Conservation (phyloP, 352 stramenopile genomes). For the Phytophthora nicotianae region DNA sequence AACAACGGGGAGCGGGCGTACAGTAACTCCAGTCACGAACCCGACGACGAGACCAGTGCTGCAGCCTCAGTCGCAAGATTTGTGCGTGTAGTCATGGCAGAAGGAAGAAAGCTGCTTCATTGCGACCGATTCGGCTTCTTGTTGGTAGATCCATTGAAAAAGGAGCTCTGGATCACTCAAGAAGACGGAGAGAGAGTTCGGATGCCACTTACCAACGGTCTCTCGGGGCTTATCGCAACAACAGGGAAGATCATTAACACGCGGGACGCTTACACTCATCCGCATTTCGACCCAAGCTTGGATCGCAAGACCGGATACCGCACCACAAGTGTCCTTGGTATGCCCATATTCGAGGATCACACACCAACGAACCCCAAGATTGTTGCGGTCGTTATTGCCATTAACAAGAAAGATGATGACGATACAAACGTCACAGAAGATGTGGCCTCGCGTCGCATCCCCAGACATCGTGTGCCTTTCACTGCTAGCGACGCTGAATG, state of each 20-base stretch:
- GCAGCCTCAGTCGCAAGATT: constrained; percentile 59
- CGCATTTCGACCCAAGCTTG: constrained; percentile 61
- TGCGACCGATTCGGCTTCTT: constrained; percentile 72
- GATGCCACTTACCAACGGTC: constrained; percentile 69
- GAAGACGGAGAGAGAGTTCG: constrained; percentile 57
- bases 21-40: constrained; percentile 27
- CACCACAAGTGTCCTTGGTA: constrained; percentile 66
- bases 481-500: constrained; percentile 48
- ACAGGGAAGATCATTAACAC: constrained; percentile 57
- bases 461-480: constrained; percentile 48
- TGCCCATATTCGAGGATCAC: constrained; percentile 75
- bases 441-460: constrained; percentile 2
- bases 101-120: constrained; percentile 61
- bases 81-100: constrained; percentile 57
- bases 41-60: constrained; percentile 45
- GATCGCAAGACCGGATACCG: constrained; percentile 74
- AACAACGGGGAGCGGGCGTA: constrained; percentile 39
- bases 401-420: constrained; percentile 79
- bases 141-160: constrained; percentile 68
- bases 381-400: constrained; percentile 75
- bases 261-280: constrained; percentile 63
- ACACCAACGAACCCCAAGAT: constrained; percentile 62
- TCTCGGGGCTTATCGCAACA: constrained; percentile 57
- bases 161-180: constrained; percentile 73
- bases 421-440: constrained; percentile 16